These are phyloP conservation scores for Colletotrichum destructivum DNA, from an alignment of 2,329 filamentous ascomycete genomes.

Conservation along the genomic window DNA sequence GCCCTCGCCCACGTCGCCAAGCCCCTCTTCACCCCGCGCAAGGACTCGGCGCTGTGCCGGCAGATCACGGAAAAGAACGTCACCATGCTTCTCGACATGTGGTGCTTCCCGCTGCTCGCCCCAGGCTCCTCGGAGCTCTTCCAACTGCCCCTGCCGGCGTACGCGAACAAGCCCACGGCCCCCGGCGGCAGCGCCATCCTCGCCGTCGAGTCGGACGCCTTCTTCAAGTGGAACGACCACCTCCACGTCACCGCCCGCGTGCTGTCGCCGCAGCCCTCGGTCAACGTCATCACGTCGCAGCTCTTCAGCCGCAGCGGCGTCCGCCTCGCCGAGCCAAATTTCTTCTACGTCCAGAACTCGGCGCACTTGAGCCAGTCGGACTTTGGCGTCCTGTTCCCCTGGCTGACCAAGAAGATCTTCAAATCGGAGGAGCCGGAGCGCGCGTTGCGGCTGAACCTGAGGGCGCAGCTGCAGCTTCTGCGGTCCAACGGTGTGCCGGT, in stretches of 20 bases:
- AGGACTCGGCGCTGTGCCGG: constrained; percentile 67
- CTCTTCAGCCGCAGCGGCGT: constrained; percentile 60
- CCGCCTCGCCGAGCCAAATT: constrained; percentile 68
- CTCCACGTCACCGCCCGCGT: constrained; percentile 77
- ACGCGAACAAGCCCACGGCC: constrained; percentile 65
- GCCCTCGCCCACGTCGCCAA: constrained; percentile 63
- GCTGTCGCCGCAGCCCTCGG: constrained; percentile 70
- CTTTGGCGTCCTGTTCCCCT: constrained; percentile 87
- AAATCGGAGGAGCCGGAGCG: constrained; percentile 71
- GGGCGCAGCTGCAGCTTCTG: constrained; percentile 67
- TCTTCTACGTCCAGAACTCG: constrained; percentile 82
- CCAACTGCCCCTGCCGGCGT: constrained; percentile 81
- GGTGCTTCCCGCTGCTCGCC: constrained; percentile 81
- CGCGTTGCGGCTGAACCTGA: constrained; percentile 65
- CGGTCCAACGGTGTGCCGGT: constrained; percentile 65
- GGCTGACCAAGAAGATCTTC: constrained; percentile 73
- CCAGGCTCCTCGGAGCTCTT: constrained; percentile 75
- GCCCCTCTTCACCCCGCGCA: constrained; percentile 73
- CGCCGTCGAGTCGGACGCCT: constrained; percentile 81
- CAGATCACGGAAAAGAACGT: constrained; percentile 80
- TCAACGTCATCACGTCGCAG: constrained; percentile 57
- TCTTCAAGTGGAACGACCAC: constrained; percentile 84
- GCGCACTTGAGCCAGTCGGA: constrained; percentile 88
- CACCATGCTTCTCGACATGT: constrained; percentile 83
- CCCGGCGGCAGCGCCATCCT: constrained; percentile 74